Evolutionary conservation across 2,329 filamentous ascomycete genomes (phyloP).

Genomic region (Celoporthe dispersa): DNA sequence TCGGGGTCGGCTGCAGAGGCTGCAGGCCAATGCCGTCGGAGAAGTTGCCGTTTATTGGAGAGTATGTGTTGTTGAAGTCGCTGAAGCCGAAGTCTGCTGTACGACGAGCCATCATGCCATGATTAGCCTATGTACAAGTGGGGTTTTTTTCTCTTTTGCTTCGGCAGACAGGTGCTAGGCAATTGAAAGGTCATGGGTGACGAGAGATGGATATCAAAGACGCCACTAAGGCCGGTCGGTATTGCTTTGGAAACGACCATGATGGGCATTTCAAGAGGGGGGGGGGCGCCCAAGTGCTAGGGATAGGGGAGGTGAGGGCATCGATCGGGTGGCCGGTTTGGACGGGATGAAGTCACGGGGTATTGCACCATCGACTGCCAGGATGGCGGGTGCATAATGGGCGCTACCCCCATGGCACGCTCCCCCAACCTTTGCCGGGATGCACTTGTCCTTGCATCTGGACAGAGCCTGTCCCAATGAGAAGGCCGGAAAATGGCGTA

Average conservation of each 20-base stretch:
- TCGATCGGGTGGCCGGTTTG: conserved; percentile 26
- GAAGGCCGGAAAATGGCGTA: conserved; percentile 23
- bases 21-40: conserved; percentile 49
- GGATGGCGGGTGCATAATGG: conserved; percentile 48
- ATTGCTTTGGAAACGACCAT: conserved; percentile 17
- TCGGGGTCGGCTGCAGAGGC: conserved; percentile 57
- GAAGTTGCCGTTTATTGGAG: conserved; percentile 52
- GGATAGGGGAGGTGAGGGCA: conserved; percentile 10
- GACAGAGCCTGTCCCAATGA: conserved; percentile 25
- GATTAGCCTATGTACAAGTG: conserved; percentile 42
- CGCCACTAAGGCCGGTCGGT: conserved; percentile 15
- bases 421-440: conserved; percentile 35
- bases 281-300: conserved; percentile 1
- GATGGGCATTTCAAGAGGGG: conserved; percentile 24
- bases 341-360: conserved; percentile 54
- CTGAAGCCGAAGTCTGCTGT: conserved; percentile 61
- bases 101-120: conserved; percentile 48
- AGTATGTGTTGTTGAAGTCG: conserved; percentile 58
- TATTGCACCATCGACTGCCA: conserved; percentile 62
- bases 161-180: neutral
- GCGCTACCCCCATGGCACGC: conserved; percentile 31
- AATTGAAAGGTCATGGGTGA: neutral
- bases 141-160: neutral
- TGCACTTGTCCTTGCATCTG: conserved; percentile 21
- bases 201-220: conserved; percentile 17